phyloP scores from a whole-genome alignment of 2,329 filamentous ascomycete species.

The Onygena corvina region DNA sequence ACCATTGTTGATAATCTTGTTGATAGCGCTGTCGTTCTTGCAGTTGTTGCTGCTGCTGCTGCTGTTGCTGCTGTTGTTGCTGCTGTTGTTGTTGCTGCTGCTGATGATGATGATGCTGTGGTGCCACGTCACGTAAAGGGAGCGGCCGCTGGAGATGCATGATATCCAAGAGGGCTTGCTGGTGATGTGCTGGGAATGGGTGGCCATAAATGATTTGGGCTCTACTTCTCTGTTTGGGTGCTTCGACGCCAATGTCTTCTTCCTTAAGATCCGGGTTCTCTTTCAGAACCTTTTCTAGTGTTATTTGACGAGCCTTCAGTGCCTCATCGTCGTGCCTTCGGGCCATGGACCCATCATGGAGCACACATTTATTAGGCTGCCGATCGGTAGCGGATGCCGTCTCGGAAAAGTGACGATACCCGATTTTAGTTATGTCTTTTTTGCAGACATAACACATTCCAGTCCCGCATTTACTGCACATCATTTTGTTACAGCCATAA shows the following conservation, averaged over 20 bases:
- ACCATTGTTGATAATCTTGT: too few relatives aligned
- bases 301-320: constrained; percentile 47
- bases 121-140: too few relatives aligned
- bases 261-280: constrained; percentile 51
- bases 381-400: not conserved
- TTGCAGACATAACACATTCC: constrained; percentile 52
- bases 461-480: constrained; percentile 47
- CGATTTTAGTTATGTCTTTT: constrained; percentile 43
- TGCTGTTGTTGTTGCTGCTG: too few relatives aligned
- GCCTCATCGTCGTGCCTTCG: constrained; percentile 53
- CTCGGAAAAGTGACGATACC: constrained; percentile 57
- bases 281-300: constrained; percentile 43
- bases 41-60: too few relatives aligned
- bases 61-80: too few relatives aligned
- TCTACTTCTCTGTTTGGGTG: too few relatives aligned
- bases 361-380: constrained; percentile 43
- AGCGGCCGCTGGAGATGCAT: too few relatives aligned
- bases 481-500: constrained; percentile 73
- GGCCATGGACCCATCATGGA: constrained; percentile 51
- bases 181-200: too few relatives aligned
- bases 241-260: constrained; percentile 46
- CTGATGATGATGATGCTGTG: too few relatives aligned
- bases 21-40: too few relatives aligned
- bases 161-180: too few relatives aligned
- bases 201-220: too few relatives aligned